Evolutionary conservation across 106 monocot genomes (phyloP).

Genomic region (Dioscorea zingiberensis): DNA sequence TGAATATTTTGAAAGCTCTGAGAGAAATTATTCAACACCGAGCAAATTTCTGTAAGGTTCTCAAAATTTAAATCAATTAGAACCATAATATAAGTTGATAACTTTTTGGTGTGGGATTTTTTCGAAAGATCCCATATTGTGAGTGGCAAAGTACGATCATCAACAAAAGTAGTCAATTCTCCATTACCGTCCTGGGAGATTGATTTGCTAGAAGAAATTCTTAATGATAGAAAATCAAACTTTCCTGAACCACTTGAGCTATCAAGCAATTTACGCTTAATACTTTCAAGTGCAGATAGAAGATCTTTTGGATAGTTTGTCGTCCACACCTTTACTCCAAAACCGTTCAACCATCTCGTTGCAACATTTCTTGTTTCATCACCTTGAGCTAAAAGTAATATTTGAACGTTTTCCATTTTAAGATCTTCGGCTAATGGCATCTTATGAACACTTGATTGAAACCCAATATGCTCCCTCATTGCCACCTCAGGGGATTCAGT

Average conservation of each 20-base stretch:
- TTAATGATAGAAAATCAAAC: slow-evolving; percentile 2
- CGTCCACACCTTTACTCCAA: slow-evolving; percentile 50
- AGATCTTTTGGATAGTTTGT: slow-evolving; percentile 26
- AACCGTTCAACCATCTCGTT: slow-evolving; percentile 48
- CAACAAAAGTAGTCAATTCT: too few species aligned
- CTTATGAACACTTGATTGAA: background rate
- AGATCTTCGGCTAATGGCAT: slow-evolving; percentile 10
- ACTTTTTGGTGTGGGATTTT: slow-evolving; percentile 7
- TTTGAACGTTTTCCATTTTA: slow-evolving; percentile 18
- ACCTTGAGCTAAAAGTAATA: slow-evolving; percentile 31
- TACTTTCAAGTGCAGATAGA: slow-evolving; percentile 28
- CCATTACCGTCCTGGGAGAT: slow-evolving; percentile 2
- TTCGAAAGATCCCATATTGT: slow-evolving; percentile 6
- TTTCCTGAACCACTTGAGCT: slow-evolving; percentile 1
- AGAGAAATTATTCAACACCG: slow-evolving; percentile 20
- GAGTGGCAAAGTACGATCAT: slow-evolving; percentile 10
- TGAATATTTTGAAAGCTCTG: slow-evolving; percentile 6
- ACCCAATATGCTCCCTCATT: background rate
- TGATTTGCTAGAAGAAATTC: background rate
- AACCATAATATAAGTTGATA: slow-evolving; percentile 19
- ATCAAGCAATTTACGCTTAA: background rate
- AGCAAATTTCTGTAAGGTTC: slow-evolving; percentile 17
- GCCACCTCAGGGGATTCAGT: background rate
- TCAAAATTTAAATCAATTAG: slow-evolving; percentile 44
- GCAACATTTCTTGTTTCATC: slow-evolving; percentile 52